Conservation (phyloP, 2,329 filamentous ascomycete genomes). For the Scytalidium sp. region DNA sequence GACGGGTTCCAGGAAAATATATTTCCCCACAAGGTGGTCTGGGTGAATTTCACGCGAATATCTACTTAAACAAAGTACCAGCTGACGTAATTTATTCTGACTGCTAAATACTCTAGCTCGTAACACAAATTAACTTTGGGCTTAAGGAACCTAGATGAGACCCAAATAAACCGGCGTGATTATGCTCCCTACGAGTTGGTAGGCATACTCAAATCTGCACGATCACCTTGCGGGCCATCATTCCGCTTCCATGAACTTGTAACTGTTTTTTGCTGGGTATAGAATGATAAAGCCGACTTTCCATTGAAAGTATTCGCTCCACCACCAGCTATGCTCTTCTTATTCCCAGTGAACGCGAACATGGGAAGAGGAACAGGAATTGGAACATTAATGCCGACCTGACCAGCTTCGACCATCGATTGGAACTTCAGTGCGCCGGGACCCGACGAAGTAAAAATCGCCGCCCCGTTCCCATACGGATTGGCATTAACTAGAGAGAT, state of each 20-base stretch:
- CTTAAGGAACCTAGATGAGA: no score
- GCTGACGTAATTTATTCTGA: no score
- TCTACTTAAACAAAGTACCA: no score
- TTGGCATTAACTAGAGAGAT: conserved; percentile 77
- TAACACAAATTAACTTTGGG: no score
- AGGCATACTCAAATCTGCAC: no score
- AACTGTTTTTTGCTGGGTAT: conserved; percentile 93
- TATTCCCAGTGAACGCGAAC: conserved; percentile 70
- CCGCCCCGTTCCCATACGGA: conserved; percentile 79
- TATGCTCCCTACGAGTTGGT: no score
- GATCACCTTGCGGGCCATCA: no score
- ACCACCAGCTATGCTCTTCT: conserved; percentile 85
- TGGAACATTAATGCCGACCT: conserved; percentile 79
- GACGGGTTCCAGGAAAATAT: no score
- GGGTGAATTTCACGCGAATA: no score
- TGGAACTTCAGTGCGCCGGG: conserved; percentile 73
- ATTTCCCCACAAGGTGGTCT: no score
- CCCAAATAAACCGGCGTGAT: no score
- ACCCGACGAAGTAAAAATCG: conserved; percentile 75
- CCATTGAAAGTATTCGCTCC: conserved; percentile 91
- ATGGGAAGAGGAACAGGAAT: conserved; percentile 65
- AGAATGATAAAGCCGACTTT: conserved; percentile 87
- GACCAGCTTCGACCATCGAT: conserved; percentile 75
- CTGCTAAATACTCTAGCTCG: no score
- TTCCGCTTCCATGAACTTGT: conserved; percentile 81